Percentiles rank a stretch among this genome's conserved stretches.
These are phyloP conservation scores for Mortierella sp. DNA, from an alignment of 371 early-diverging fungal species.

Conservation along the genomic window DNA sequence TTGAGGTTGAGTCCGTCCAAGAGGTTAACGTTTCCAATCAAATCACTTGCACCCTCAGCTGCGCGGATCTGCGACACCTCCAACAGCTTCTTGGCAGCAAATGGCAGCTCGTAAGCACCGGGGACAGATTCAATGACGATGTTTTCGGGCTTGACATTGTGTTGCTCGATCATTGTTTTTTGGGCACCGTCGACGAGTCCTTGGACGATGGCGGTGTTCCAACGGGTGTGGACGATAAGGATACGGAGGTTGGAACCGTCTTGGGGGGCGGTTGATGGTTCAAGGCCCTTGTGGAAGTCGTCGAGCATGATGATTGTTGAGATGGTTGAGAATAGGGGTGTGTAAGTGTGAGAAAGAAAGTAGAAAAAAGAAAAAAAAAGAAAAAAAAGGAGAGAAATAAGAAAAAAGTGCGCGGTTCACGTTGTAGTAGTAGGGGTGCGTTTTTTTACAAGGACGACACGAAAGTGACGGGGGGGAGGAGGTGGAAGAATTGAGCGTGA, in stretches of 20 bases:
- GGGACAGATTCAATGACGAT: conserved; percentile 87
- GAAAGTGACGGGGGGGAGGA: neutral
- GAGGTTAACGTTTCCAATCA: conserved; percentile 65
- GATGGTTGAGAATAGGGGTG: neutral
- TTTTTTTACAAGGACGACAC: neutral
- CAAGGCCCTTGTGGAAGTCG: conserved; percentile 82
- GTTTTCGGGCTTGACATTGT: conserved; percentile 80
- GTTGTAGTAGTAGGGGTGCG: neutral
- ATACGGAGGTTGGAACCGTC: conserved; percentile 83
- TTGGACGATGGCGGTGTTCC: conserved; percentile 91
- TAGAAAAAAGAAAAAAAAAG: neutral
- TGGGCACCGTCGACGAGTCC: conserved; percentile 84
- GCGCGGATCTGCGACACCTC: conserved; percentile 73
- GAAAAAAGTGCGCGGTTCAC: conserved; percentile 3
- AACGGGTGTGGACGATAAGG: conserved; percentile 93
- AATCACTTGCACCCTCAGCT: conserved; percentile 67
- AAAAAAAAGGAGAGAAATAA: no score
- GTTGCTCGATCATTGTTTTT: conserved; percentile 72
- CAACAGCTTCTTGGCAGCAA: conserved; percentile 87
- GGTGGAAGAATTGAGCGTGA: neutral
- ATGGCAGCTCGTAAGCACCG: conserved; percentile 96
- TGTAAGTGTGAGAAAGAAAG: neutral
- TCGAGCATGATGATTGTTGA: conserved; percentile 37
- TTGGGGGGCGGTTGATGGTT: conserved; percentile 65
- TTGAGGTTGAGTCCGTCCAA: conserved; percentile 54